phyloP scores from a whole-genome alignment of 768 basidiomycete species.

The Exidia glandulosa region DNA sequence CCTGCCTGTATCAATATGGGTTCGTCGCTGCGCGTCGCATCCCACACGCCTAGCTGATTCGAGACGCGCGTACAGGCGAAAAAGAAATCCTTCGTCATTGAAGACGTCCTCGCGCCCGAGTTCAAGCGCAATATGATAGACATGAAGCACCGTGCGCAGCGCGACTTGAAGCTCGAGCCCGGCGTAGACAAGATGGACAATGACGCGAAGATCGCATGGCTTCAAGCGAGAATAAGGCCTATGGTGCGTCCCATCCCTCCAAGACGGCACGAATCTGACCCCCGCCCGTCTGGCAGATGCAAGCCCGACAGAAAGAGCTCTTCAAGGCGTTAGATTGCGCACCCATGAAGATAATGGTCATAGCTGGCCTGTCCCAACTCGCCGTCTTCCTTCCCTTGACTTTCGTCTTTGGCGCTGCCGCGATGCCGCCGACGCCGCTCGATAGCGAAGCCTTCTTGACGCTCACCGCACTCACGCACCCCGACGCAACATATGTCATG shows the following conservation, averaged over 20 bases:
- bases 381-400: conserved; percentile 65
- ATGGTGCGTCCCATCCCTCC: background rate
- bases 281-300: conserved; percentile 31
- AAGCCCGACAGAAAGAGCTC: conserved; percentile 46
- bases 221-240: conserved; percentile 2
- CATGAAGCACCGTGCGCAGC: conserved; percentile 23
- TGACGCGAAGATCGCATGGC: conserved; percentile 4
- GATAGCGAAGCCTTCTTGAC: conserved; percentile 72
- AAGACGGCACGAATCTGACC: background rate
- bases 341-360: conserved; percentile 43
- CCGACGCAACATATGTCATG: conserved; percentile 58
- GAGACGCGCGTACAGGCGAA: conserved; percentile 32
- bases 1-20: conserved; percentile 71
- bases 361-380: conserved; percentile 56
- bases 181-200: conserved; percentile 26
- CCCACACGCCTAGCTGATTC: background rate
- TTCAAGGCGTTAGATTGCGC: conserved; percentile 46
- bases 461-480: conserved; percentile 54
- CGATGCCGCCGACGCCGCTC: conserved; percentile 50
- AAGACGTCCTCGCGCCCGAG: conserved; percentile 50
- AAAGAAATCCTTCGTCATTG: conserved; percentile 41
- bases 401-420: conserved; percentile 42
- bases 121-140: conserved; percentile 37
- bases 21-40: conserved; percentile 20
- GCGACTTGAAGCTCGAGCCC: conserved; percentile 45